Base-by-base conservation (phyloP, 139 green algal species). In the Edaphochlamys debaryana region DNA sequence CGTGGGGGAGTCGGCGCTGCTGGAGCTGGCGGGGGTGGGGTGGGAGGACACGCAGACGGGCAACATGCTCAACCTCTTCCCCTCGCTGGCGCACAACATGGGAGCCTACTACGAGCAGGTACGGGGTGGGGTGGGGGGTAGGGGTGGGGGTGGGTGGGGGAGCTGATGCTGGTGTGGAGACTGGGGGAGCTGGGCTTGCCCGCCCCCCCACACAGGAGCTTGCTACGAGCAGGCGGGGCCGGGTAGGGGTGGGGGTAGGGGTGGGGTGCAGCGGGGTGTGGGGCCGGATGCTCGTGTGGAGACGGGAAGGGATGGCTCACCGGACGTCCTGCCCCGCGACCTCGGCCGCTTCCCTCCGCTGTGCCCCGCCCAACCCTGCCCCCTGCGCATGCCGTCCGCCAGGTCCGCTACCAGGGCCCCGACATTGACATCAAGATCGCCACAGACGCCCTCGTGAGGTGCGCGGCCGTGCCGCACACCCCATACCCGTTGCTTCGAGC, bases 21-120 rank as follows among this genome's bases (percentile, higher is more conserved):
- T 82, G 62, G 76, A 82, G 62, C 76, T 82, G 63, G 76, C 63
- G 41, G 63, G 63, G 1, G 1, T 67, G 22, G 76, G 76, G 19
- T 73, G 62, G 76, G 63, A 73, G 63, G 76, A 73, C 13, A 82
- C 42, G 32, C 76, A 82, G 63, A 74, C 62, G 0, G 63, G 63
- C 22, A 82, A 82, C 42, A 73, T 82, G 76, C 76, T 82, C 63
- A 82, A 73, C 63, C 76, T 82, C 6, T 82, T 82, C 41, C 76
- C 76, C 76, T 67, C 42, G 29, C 76, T 82, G 42, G 63, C 76
- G 42, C 63, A 73, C 62, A 82, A 82, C 76, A 17, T 82, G 76
- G 76, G 76, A 20, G 63, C 42, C 0, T 73, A 82, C 76, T 82
- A 82, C 32, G 63, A 82, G 41, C 63, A 73, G 76, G 76, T 82